A percentile compares a stretch with the other conserved stretches of the same genome.
Conservation (phyloP, 1,139 yeast species). For the Schizosaccharomyces versatilis region DNA sequence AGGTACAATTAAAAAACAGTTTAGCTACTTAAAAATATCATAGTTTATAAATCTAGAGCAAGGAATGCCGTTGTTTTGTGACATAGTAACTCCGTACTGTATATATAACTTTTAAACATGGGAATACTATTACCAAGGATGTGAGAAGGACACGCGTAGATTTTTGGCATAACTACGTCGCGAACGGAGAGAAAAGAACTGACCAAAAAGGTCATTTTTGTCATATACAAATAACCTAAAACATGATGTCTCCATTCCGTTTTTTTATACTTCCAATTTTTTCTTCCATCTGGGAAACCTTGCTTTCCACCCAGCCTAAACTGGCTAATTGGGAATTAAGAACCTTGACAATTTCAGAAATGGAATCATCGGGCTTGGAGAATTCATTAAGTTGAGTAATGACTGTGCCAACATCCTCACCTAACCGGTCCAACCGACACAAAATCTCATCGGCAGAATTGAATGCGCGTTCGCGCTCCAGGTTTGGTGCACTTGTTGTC, state of each 20-base stretch:
- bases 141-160: not conserved
- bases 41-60: no score
- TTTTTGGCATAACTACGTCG: not conserved
- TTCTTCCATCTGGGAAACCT: conserved; percentile 44
- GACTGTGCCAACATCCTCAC: conserved; percentile 45
- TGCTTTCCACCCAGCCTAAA: conserved; percentile 62
- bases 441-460: not conserved
- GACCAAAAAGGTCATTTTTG: not conserved
- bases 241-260: not conserved
- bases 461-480: conserved; percentile 1
- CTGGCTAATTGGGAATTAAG: conserved; percentile 79
- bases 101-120: not conserved
- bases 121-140: not conserved
- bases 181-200: not conserved
- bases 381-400: conserved; percentile 36
- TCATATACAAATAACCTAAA: not conserved
- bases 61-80: no score
- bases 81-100: no score
- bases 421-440: not conserved
- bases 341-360: conserved; percentile 47
- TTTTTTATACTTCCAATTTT: conserved; percentile 25
- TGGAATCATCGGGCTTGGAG: conserved; percentile 16
- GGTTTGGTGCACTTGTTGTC: not conserved
- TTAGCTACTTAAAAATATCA: no score
- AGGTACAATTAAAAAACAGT: no score